Base-by-base conservation (phyloP, 2,329 filamentous ascomycete species). In the Penicillium sp. region DNA sequence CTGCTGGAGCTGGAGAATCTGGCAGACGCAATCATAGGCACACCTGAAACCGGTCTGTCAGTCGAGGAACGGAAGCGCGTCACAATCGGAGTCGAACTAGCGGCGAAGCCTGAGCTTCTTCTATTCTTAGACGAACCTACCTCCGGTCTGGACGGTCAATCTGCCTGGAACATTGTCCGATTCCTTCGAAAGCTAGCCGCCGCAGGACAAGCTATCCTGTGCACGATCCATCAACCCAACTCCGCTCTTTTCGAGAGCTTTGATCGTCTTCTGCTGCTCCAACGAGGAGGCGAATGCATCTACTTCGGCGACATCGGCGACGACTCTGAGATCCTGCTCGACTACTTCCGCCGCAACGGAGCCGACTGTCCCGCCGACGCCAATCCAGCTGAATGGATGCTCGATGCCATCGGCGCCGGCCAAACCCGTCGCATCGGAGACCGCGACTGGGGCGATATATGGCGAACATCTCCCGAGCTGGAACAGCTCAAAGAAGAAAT, bases 371-470 rank as follows among this genome's bases (percentile, higher is more conserved):
- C 76, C 1, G 58, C 70, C 0, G 62, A 76, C 34, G 72, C 72
- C 1, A 82, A 82, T 34, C 77, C 78, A 0, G 79, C 79, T 0
- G 80, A 81, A 33, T 70, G 63, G 61, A 70, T 72, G 64, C 62
- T 72, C 2, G 68, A 71, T 64, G 87, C 87, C 5, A 86, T 92
- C 33, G 88, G 88, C 45, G 87, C 88, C 19, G 87, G 87, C 10
- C 86, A 84, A 55, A 74, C 82, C 10, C 80, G 87, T 14, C 84
- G 87, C 3, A 80, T 91, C 38, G 88, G 88, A 25, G 78, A 83
- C 65, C 79, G 80, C 38, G 87, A 93, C 70, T 93, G 88, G 88
- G 84, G 81, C 10, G 86, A 91, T 54, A 80, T 91, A 50, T 95
- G 88, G 88, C 76, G 74, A 2, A 83, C 86, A 14, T 88, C 84